A percentile compares a stretch with the other conserved stretches of the same genome.
These are phyloP conservation scores for Leucocoprinus leucothites DNA, from an alignment of 768 basidiomycete genomes.

Conservation along the genomic window DNA sequence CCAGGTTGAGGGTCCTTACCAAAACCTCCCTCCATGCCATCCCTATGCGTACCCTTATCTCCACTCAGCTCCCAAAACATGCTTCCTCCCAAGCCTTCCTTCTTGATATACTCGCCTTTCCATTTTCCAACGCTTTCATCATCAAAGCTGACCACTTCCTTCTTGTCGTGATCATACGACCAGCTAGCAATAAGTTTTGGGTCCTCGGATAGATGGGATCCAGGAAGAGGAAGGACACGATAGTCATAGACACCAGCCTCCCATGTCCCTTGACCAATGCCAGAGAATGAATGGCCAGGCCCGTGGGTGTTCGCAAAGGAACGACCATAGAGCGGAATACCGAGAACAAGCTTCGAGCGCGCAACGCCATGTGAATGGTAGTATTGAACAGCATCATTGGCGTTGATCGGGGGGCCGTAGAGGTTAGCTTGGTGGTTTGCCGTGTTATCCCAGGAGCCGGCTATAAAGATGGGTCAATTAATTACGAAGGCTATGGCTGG, in stretches of 20 bases:
- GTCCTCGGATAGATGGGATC: conserved; percentile 64
- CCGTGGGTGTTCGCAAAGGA: conserved; percentile 86
- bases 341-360: conserved; percentile 80
- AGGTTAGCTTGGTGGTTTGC: conserved; percentile 88
- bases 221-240: conserved; percentile 79
- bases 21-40: conserved; percentile 70
- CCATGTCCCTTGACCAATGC: conserved; percentile 88
- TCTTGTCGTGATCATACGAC: conserved; percentile 70
- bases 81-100: conserved; percentile 77
- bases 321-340: conserved; percentile 91
- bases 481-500: background rate
- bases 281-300: conserved; percentile 74
- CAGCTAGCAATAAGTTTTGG: conserved; percentile 72
- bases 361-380: conserved; percentile 72
- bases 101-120: conserved; percentile 81
- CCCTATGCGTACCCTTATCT: conserved; percentile 68
- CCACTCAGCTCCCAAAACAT: conserved; percentile 96
- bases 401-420: conserved; percentile 63
- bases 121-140: conserved; percentile 59
- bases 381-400: conserved; percentile 61
- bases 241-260: conserved; percentile 93
- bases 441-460: conserved; percentile 71
- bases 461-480: conserved; percentile 28
- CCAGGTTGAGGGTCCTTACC: conserved; percentile 77
- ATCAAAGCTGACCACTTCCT: conserved; percentile 86